phyloP scores from a whole-genome alignment of 192 early-diverging fungal species.

The Backusella tuberculispora region DNA sequence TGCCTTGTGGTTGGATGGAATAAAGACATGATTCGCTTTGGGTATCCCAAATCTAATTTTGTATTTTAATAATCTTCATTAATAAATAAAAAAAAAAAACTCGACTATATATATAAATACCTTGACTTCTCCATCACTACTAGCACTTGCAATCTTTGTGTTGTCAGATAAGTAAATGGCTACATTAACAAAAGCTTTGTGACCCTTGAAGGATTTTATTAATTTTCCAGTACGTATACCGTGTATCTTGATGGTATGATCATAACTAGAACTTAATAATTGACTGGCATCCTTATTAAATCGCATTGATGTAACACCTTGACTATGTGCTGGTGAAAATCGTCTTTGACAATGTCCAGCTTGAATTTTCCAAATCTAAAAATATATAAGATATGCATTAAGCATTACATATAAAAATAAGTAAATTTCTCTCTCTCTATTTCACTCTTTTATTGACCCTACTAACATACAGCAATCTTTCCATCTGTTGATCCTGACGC shows the following conservation, averaged over 20 bases:
- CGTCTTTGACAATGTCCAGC: conserved; percentile 74
- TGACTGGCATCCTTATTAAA: conserved; percentile 81
- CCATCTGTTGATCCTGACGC: conserved; percentile 88
- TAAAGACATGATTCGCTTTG: conserved; percentile 62
- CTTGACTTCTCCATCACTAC: conserved; percentile 87
- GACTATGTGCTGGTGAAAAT: conserved; percentile 84
- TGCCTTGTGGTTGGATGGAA: conserved; percentile 48
- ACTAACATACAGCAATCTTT: conserved; percentile 67
- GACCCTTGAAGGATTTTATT: conserved; percentile 91
- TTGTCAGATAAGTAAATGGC: conserved; percentile 74
- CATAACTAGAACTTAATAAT: conserved; percentile 83
- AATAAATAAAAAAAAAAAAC: neutral
- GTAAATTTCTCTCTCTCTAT: neutral
- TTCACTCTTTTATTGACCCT: neutral
- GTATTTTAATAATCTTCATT: neutral
- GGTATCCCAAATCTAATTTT: conserved; percentile 82
- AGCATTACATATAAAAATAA: neutral
- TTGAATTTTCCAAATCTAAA: conserved; percentile 80
- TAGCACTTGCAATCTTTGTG: conserved; percentile 70
- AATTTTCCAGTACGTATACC: conserved; percentile 90
- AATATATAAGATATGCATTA: neutral
- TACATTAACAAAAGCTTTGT: conserved; percentile 86
- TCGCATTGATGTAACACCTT: conserved; percentile 80
- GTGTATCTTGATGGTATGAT: conserved; percentile 79
- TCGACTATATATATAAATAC: conserved; percentile 42